phyloP scores from a whole-genome alignment of 352 stramenopile species.

The Pythium sukuiense region DNA sequence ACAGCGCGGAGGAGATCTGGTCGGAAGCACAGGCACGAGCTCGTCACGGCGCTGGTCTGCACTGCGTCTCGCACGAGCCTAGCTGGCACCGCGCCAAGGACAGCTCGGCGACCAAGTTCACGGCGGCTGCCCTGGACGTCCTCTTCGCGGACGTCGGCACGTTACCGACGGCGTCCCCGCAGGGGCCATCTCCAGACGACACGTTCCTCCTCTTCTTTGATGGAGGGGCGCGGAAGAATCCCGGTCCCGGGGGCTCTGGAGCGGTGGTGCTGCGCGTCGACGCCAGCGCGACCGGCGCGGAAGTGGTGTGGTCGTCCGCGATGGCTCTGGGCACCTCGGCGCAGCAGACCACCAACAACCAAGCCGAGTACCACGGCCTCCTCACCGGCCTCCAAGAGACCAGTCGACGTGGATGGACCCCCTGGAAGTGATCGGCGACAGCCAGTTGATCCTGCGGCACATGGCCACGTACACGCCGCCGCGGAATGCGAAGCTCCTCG shows the following conservation, averaged over 20 bases:
- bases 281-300: background rate
- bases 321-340: background rate
- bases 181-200: too few relatives aligned
- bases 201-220: slow-evolving; percentile 13
- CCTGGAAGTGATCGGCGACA: slow-evolving; percentile 8
- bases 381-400: background rate
- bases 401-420: background rate
- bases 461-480: too few relatives aligned
- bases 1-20: too few relatives aligned
- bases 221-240: slow-evolving; percentile 6
- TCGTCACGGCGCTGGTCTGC: too few relatives aligned
- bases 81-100: too few relatives aligned
- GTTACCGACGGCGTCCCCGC: too few relatives aligned
- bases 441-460: background rate
- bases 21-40: too few relatives aligned
- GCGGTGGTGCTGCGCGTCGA: background rate
- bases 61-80: too few relatives aligned
- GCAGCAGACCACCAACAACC: slow-evolving; percentile 18
- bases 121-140: too few relatives aligned
- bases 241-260: slow-evolving; percentile 5
- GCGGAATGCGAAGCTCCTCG: background rate
- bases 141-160: too few relatives aligned
- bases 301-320: background rate
- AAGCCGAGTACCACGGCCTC: slow-evolving; percentile 11
- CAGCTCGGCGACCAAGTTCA: too few relatives aligned